Evolutionary conservation across 371 early-diverging fungal species (phyloP).

Genomic region (Batrachochytrium dendrobatidis): DNA sequence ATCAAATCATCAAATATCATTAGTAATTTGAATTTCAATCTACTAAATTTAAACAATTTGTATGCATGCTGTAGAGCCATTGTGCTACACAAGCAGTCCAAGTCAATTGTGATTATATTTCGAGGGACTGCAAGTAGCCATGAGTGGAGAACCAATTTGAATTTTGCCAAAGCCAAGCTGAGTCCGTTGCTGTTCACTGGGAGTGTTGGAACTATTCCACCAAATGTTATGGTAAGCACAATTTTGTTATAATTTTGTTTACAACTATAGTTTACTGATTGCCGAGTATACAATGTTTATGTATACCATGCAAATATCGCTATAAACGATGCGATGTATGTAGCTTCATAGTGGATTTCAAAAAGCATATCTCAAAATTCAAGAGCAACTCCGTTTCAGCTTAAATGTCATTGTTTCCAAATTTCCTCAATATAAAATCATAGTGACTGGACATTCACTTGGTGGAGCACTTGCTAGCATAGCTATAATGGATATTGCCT

Average conservation of each 20-base stretch:
- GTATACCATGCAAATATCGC: too few species aligned
- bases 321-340: too few species aligned
- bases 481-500: slow-evolving; percentile 17
- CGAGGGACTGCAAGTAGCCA: not conserved
- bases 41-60: too few species aligned
- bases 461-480: slow-evolving; percentile 30
- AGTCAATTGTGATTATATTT: not conserved
- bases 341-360: slow-evolving; percentile 34
- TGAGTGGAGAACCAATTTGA: not conserved
- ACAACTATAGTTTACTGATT: too few species aligned
- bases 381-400: slow-evolving; percentile 5
- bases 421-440: slow-evolving; percentile 18
- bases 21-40: too few species aligned
- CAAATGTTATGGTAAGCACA: too few species aligned
- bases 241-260: too few species aligned
- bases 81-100: not conserved
- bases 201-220: too few species aligned
- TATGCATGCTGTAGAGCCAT: slow-evolving; percentile 1
- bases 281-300: too few species aligned
- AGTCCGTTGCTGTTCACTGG: too few species aligned
- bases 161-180: too few species aligned
- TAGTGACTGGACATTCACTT: slow-evolving; percentile 31
- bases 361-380: slow-evolving; percentile 14
- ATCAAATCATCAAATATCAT: too few species aligned
- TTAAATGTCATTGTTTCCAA: slow-evolving; percentile 11